phyloP scores from a whole-genome alignment of 2,329 filamentous ascomycete species.

The Aspergillus novofumigatus region DNA sequence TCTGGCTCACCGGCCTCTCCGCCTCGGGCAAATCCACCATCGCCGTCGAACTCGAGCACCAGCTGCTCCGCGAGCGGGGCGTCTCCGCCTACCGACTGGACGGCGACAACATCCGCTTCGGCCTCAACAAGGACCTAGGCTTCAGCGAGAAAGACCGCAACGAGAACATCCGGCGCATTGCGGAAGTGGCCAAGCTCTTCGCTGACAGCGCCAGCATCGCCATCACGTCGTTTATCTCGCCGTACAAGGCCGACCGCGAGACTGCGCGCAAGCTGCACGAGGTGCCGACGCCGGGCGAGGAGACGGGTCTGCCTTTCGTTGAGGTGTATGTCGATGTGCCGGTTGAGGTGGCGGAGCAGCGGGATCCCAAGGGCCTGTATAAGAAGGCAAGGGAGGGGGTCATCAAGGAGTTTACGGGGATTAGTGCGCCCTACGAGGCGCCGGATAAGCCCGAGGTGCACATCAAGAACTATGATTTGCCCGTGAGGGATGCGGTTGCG shows the following conservation, averaged over 20 bases:
- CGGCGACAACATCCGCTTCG: slow-evolving; percentile 97
- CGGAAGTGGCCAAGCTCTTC: slow-evolving; percentile 95
- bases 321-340: slow-evolving; percentile 93
- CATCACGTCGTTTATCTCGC: slow-evolving; percentile 94
- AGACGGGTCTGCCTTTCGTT: slow-evolving; percentile 72
- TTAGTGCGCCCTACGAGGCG: slow-evolving; percentile 91
- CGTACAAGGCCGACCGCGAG: slow-evolving; percentile 81
- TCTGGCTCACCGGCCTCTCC: slow-evolving; percentile 97
- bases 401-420: slow-evolving; percentile 96
- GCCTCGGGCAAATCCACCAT: slow-evolving; percentile 97
- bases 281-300: slow-evolving; percentile 54
- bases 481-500: slow-evolving; percentile 81
- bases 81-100: slow-evolving; percentile 87
- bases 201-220: slow-evolving; percentile 83
- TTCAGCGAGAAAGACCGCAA: slow-evolving; percentile 91
- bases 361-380: slow-evolving; percentile 96
- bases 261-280: slow-evolving; percentile 77
- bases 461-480: slow-evolving; percentile 75
- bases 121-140: slow-evolving; percentile 94
- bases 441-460: slow-evolving; percentile 81
- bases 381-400: slow-evolving; percentile 92
- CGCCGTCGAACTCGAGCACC: slow-evolving; percentile 93
- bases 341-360: slow-evolving; percentile 85
- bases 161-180: slow-evolving; percentile 96
- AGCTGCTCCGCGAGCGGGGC: slow-evolving; percentile 70